Percentiles rank a stretch among this genome's conserved stretches.
Evolutionary conservation across 108 stramenopile species (phyloP).

Genomic region (Discostella pseudostelligera): DNA sequence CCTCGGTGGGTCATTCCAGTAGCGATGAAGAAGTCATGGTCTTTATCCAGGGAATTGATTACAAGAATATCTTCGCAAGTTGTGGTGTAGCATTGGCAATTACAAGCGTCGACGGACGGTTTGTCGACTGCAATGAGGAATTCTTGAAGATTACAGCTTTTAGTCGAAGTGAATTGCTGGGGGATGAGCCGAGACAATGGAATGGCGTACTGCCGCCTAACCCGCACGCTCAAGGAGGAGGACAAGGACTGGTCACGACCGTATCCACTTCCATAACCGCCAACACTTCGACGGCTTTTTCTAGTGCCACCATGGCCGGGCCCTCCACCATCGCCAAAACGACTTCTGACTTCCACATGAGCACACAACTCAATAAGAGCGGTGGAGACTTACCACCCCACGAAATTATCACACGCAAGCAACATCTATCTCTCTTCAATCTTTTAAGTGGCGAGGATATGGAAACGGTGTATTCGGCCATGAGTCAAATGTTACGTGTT

Average conservation of each 20-base stretch:
- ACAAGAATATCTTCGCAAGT: slow-evolving; percentile 57
- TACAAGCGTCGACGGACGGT: slow-evolving; percentile 76
- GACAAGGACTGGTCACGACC: neutral
- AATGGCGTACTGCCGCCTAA: neutral
- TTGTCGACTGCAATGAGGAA: slow-evolving; percentile 77
- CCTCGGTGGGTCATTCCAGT: slow-evolving; percentile 7
- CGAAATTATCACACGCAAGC: slow-evolving; percentile 22
- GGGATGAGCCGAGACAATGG: slow-evolving; percentile 31
- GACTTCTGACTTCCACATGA: slow-evolving; percentile 20
- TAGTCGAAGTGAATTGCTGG: slow-evolving; percentile 42
- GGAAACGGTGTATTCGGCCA: slow-evolving; percentile 71
- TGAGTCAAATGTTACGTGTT: slow-evolving; percentile 70
- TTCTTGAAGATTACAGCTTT: slow-evolving; percentile 61
- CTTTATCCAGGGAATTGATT: slow-evolving; percentile 73
- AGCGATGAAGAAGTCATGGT: slow-evolving; percentile 58
- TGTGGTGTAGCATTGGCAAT: slow-evolving; percentile 68
- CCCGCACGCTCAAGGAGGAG: neutral
- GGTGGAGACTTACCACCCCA: slow-evolving; percentile 2
- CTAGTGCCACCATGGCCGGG: neutral
- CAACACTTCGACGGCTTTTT: neutral
- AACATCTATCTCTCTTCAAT: slow-evolving; percentile 76
- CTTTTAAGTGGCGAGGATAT: slow-evolving; percentile 72
- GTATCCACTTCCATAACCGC: slow-evolving; percentile 21
- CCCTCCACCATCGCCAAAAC: slow-evolving; percentile 1
- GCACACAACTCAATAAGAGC: neutral